These are phyloP conservation scores for Gossypium rotundifolium DNA, from an alignment of 345 rosid genomes.

Conservation along the genomic window DNA sequence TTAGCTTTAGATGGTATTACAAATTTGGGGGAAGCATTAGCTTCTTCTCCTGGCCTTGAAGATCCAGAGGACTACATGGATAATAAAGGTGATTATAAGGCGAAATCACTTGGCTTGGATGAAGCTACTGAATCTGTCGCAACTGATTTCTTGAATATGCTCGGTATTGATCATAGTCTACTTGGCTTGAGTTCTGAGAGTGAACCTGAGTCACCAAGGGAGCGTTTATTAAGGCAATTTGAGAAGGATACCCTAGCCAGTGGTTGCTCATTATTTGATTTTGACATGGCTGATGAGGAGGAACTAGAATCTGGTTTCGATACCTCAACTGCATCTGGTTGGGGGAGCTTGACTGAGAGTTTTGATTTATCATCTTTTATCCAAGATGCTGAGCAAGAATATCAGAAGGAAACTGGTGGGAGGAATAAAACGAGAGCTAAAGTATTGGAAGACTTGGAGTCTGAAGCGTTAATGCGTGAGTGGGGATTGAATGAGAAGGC, in stretches of 20 bases:
- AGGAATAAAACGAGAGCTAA: slow-evolving; percentile 49
- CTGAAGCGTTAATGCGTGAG: slow-evolving; percentile 79
- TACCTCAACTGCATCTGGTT: slow-evolving; percentile 26
- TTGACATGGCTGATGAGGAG: slow-evolving; percentile 37
- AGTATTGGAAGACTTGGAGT: slow-evolving; percentile 70
- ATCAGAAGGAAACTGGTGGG: slow-evolving; percentile 37
- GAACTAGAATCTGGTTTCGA: slow-evolving; percentile 34
- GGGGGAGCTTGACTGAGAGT: slow-evolving; percentile 27
- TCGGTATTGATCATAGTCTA: slow-evolving; percentile 74
- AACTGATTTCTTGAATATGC: slow-evolving; percentile 74
- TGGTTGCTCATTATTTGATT: slow-evolving; percentile 64
- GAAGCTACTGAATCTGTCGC: slow-evolving; percentile 65
- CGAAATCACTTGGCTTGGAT: slow-evolving; percentile 40
- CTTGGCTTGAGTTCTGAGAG: slow-evolving; percentile 63
- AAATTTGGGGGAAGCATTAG: slow-evolving; percentile 47
- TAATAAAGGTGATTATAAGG: slow-evolving; percentile 25
- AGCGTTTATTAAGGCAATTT: slow-evolving; percentile 76
- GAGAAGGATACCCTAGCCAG: slow-evolving; percentile 67
- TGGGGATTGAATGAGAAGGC: slow-evolving; percentile 85
- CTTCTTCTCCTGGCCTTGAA: slow-evolving; percentile 45
- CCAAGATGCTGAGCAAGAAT: slow-evolving; percentile 61
- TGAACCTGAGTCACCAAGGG: slow-evolving; percentile 96
- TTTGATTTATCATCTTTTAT: slow-evolving; percentile 41
- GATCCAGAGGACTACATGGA: slow-evolving; percentile 34
- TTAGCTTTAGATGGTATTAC: slow-evolving; percentile 55